Conservation (phyloP, 805 yeast genomes). For the Lipomyces yamadae region DNA sequence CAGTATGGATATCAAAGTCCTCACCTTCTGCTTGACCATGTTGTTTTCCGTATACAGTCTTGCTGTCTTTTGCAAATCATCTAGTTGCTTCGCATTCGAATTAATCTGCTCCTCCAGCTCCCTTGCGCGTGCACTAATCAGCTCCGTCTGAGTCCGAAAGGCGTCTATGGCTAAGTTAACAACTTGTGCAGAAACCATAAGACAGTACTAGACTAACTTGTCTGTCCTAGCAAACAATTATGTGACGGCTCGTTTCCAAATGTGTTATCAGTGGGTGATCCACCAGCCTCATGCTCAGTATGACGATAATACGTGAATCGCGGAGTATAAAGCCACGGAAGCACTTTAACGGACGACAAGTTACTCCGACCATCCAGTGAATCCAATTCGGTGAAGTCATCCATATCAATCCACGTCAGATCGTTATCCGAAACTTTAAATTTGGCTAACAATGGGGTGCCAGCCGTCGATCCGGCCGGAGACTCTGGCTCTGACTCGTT, state of each 20-base stretch:
- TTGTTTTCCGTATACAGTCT: conserved; percentile 23
- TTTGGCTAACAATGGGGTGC: conserved; percentile 40
- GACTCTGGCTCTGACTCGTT: conserved; percentile 31
- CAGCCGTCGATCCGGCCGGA: conserved; percentile 35
- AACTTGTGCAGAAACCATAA: neutral
- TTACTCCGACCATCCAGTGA: conserved; percentile 36
- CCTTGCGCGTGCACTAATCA: conserved; percentile 50
- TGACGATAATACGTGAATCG: conserved; percentile 71
- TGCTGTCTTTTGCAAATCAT: conserved; percentile 19
- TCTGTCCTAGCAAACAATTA: conserved; percentile 55
- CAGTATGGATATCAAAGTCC: neutral
- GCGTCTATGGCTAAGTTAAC: conserved; percentile 48
- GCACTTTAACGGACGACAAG: conserved; percentile 52
- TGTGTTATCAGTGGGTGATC: conserved; percentile 45
- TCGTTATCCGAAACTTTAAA: conserved; percentile 45
- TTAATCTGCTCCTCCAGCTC: conserved; percentile 51
- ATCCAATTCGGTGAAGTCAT: conserved; percentile 74
- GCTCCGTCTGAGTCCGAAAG: conserved; percentile 56
- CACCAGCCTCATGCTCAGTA: conserved; percentile 49
- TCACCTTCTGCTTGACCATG: conserved; percentile 21
- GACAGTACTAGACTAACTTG: conserved; percentile 13
- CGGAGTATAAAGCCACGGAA: conserved; percentile 71
- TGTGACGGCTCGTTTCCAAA: conserved; percentile 65
- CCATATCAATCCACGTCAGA: conserved; percentile 69
- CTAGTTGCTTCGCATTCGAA: conserved; percentile 26